phyloP scores from a whole-genome alignment of 164 flowering plant species.

The Piper longum region DNA sequence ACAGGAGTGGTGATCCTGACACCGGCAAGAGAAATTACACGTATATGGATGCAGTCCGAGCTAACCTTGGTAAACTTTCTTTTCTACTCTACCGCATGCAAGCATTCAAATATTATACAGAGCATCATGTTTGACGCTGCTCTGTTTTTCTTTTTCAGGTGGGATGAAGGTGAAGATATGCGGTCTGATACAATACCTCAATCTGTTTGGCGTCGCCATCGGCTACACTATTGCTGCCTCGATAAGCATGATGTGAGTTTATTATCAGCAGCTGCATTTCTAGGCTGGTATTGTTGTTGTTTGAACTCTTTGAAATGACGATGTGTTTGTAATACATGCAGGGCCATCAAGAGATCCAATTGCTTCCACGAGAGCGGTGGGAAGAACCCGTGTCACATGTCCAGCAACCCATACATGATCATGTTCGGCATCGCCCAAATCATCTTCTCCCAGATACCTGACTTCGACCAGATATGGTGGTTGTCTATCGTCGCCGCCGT shows the following conservation, averaged over 20 bases:
- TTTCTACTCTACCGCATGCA: not conserved
- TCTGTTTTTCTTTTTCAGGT: constrained; percentile 19
- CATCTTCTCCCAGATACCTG: constrained; percentile 15
- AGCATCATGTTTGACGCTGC: not conserved
- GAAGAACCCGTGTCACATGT: constrained; percentile 31
- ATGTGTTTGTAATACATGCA: constrained; percentile 6
- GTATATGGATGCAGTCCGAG: constrained; percentile 48
- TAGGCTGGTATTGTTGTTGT: not conserved
- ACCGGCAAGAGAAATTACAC: constrained; percentile 46
- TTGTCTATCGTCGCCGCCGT: constrained; percentile 15
- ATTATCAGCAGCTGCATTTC: not conserved
- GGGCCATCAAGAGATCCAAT: constrained; percentile 43
- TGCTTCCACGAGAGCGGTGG: constrained; percentile 35
- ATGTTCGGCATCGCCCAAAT: constrained; percentile 27
- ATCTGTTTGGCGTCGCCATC: constrained; percentile 63
- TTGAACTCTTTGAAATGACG: not conserved
- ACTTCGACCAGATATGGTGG: constrained; percentile 18
- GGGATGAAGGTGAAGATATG: constrained; percentile 39
- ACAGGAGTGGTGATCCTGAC: constrained; percentile 33
- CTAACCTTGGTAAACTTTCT: constrained; percentile 25
- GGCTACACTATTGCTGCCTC: constrained; percentile 73
- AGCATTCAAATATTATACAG: not conserved
- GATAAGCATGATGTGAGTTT: constrained; percentile 57
- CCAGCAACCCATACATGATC: constrained; percentile 46
- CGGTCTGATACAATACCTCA: constrained; percentile 49